phyloP scores from a whole-genome alignment of 2,329 filamentous ascomycete species.

The Rhynchosporium agropyri region DNA sequence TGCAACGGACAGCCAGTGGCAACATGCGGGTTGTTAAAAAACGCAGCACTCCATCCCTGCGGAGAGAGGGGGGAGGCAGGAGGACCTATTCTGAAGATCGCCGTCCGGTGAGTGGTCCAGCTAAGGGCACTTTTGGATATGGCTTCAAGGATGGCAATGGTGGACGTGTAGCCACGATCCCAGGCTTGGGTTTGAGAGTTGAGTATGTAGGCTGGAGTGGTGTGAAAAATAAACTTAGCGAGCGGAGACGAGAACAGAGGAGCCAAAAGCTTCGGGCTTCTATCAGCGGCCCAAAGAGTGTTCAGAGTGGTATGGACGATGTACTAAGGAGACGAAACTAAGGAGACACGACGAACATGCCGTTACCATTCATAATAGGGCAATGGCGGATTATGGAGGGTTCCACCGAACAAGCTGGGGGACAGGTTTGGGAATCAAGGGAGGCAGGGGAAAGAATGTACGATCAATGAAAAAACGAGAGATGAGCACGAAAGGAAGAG shows the following conservation, averaged over 20 bases:
- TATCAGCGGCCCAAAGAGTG: conserved; percentile 58
- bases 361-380: background rate
- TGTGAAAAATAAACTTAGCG: conserved; percentile 58
- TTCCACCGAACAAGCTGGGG: background rate
- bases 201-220: conserved; percentile 54
- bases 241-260: conserved; percentile 60
- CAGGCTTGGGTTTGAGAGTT: conserved; percentile 48
- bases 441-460: conserved; percentile 6
- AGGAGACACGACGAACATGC: background rate
- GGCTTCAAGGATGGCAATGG: conserved; percentile 40
- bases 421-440: no score
- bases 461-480: conserved; percentile 7
- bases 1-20: conserved; percentile 61
- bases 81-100: conserved; percentile 21
- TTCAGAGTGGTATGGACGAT: conserved; percentile 40
- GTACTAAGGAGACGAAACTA: conserved; percentile 29
- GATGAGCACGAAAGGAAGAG: conserved; percentile 14
- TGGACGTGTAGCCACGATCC: conserved; percentile 36
- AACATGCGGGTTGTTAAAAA: conserved; percentile 60
- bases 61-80: conserved; percentile 28
- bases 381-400: background rate
- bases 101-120: conserved; percentile 21
- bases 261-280: conserved; percentile 59
- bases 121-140: conserved; percentile 35
- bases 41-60: conserved; percentile 47